A percentile compares a stretch with the other conserved stretches of the same genome.
phyloP scores from a whole-genome alignment of 805 yeast genomes.

The Saturnispora gosingensis region DNA sequence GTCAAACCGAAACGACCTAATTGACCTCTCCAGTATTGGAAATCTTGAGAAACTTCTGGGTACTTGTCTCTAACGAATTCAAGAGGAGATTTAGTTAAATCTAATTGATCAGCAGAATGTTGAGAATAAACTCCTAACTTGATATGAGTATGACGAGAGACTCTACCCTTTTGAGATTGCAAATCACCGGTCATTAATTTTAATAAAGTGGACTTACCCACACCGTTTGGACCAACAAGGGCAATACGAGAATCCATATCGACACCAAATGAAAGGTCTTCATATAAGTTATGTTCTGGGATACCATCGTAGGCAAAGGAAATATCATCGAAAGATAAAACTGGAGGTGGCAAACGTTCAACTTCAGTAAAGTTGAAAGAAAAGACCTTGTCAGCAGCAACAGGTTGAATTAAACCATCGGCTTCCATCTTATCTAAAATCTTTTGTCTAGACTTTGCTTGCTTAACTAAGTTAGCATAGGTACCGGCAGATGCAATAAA shows the following conservation, averaged over 20 bases:
- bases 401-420: conserved; percentile 91
- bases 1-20: conserved; percentile 97
- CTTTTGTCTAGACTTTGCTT: conserved; percentile 99
- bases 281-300: conserved; percentile 79
- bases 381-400: conserved; percentile 86
- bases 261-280: conserved; percentile 89
- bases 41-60: conserved; percentile 85
- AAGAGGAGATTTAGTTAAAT: conserved; percentile 86
- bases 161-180: conserved; percentile 87
- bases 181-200: conserved; percentile 95
- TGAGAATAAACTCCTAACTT: conserved; percentile 98
- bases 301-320: conserved; percentile 84
- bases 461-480: conserved; percentile 95
- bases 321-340: conserved; percentile 90
- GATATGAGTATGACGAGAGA: conserved; percentile 93
- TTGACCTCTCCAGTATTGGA: conserved; percentile 98
- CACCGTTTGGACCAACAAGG: conserved; percentile 97
- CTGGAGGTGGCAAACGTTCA: conserved; percentile 98
- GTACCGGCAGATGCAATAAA: conserved; percentile 99
- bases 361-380: conserved; percentile 91
- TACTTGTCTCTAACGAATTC: conserved; percentile 96
- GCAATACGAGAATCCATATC: conserved; percentile 99
- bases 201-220: conserved; percentile 93
- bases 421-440: conserved; percentile 99
- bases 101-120: conserved; percentile 97